Base-by-base conservation (phyloP, 148 eudicot species). In the Persicaria maculosa region DNA sequence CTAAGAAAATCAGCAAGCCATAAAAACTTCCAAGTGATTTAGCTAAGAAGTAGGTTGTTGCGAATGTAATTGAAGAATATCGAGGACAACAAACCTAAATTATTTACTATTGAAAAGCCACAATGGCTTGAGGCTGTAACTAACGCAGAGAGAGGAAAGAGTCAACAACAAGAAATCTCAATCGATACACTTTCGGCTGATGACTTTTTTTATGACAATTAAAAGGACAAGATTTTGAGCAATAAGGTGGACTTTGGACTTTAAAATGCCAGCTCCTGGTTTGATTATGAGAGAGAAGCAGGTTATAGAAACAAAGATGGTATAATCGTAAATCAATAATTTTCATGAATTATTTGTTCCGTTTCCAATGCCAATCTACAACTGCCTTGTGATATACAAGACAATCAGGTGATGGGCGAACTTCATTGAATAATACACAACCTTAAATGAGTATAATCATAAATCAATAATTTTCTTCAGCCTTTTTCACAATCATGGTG, bases 41-140 rank as follows among this genome's bases (percentile, higher is more conserved):
- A 19, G 20, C 46, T 72, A 20, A 79, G 72, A 84, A 84, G 61
- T 70, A 82, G 75, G 81, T n/a, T 69, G 53, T 72, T 71, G 48
- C 45, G 22, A 77, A 71, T 31, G 77, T 45, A 44, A 64, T 47
- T 22, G 65, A 44, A 62, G 83, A 87, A 81, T 72, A 74, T 15
- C 22, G 73, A 74, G 16, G 91, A 81, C 64, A 76, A 74, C 62
- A 85, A 80, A 74, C 75, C 89, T 58, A 68, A 83, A 74, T 78
- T 78, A 11, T 92, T 80, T 79, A 82, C 84, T 72, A 84, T 77
- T 77, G 81, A 70, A 46, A 96, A 96, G 81, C 99, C 97, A 40
- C 97, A 96, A 43, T 90, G 99, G 99, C 99, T 96, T 75, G 99
- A 97, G 76, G 99, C 97, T 81, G 91, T 90, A n/a, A 84, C 80